Evolutionary conservation across 352 stramenopile genomes (phyloP), one percentile per base, ranked within the genome.

Genomic region (Phytophthora idaei): DNA sequence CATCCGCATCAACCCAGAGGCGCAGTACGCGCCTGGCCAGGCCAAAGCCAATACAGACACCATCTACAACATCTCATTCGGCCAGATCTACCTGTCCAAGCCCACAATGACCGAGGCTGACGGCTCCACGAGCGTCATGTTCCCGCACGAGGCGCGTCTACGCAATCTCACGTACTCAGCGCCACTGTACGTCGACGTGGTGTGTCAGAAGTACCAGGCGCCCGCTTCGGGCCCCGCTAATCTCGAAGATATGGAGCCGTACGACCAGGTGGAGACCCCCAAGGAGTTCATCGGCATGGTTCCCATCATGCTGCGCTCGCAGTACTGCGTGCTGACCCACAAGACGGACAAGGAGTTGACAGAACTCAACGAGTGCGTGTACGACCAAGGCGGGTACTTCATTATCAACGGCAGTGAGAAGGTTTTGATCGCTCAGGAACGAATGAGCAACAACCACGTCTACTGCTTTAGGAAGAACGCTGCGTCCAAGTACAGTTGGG

Each of bases 351-450:
- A 97, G 75, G 90, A 98, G 66, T 78, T 98, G 5, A 97, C 92
- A 25, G 90, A 98, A 51, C 76, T 98, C 34, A 97, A 97, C 67
- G 98, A 99, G 83, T 99, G 98, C 74, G 98, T 99, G 55, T 99
- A 99, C 78, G 98, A 99, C 83, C 98, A 99, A 80, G 98, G 98
- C 36, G 98, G 98, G 21, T 99, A 99, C 81, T 99, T 99, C 81
- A 96, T 99, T 47, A 98, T 99, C 70, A 98, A 99, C 76, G 96
- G 96, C 49, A 97, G 88, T 44, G 96, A 99, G 67, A 98, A 98
- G 77, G 98, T 99, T 57, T 93, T 99, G 46, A 99, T 99, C 71
- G 98, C 98, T 0, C 98, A 99, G 73, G 98, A 99, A 73, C 91
- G 98, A 37, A 98, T 99, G 89, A 98, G 90, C 54, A 99, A 99